Percentiles rank a stretch among this genome's conserved stretches.
Evolutionary conservation across 257 asterid genomes (phyloP).

Genomic region (Asclepias syriaca): DNA sequence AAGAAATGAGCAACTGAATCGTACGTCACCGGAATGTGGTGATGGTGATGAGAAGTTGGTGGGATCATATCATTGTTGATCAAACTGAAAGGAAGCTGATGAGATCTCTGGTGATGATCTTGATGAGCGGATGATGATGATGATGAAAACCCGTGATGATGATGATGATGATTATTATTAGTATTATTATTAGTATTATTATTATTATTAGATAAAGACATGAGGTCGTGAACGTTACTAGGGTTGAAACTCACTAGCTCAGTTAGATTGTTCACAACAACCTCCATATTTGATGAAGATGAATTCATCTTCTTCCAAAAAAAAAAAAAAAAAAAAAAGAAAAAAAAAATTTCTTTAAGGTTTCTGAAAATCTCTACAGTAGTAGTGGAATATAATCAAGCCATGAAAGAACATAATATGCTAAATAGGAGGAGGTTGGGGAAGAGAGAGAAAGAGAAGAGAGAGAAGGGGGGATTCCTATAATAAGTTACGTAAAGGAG

Average conservation of each 20-base stretch:
- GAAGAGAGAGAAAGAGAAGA: neutral
- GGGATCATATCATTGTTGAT: slow-evolving; percentile 14
- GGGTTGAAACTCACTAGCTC: slow-evolving; percentile 37
- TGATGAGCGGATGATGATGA: neutral
- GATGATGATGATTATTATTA: too few species aligned
- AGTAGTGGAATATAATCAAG: slow-evolving; percentile 15
- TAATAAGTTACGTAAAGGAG: slow-evolving; percentile 17
- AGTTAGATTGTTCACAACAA: slow-evolving; percentile 35
- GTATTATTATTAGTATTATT: too few species aligned
- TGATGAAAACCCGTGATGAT: slow-evolving; percentile 17
- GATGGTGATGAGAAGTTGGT: neutral
- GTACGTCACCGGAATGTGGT: slow-evolving; percentile 10
- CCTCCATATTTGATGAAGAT: slow-evolving; percentile 28
- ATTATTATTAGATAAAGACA: slow-evolving; percentile 21
- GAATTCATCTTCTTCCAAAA: slow-evolving; percentile 15
- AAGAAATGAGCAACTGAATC: slow-evolving; percentile 40
- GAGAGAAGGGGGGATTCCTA: slow-evolving; percentile 4
- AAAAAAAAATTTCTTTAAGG: too few species aligned
- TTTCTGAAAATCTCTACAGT: slow-evolving; percentile 19
- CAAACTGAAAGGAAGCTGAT: slow-evolving; percentile 29
- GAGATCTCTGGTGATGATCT: slow-evolving; percentile 26
- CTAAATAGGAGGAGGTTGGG: neutral
- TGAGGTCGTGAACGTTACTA: slow-evolving; percentile 28
- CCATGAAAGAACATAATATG: slow-evolving; percentile 23
- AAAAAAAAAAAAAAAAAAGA: too few species aligned